phyloP scores from a whole-genome alignment of 2,329 filamentous ascomycete genomes.

The Raffaelea arxii region DNA sequence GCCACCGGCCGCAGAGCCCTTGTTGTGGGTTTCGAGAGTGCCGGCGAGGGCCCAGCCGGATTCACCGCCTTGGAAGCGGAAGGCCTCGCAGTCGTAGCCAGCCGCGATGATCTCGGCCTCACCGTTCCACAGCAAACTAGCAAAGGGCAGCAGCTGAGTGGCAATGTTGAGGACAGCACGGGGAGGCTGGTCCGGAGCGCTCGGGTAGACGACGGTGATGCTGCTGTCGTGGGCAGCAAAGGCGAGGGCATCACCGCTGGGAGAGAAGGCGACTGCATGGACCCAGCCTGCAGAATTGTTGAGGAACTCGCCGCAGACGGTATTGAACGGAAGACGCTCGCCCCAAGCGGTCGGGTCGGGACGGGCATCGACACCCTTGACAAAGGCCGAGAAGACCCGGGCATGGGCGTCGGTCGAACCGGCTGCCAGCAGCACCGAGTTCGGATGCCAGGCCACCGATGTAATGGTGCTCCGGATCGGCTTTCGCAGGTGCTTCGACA shows the following conservation, averaged over 20 bases:
- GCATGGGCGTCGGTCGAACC: constrained; percentile 97
- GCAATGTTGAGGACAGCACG: constrained; percentile 81
- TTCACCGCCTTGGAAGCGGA: constrained; percentile 72
- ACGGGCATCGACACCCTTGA: constrained; percentile 84
- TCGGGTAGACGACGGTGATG: constrained; percentile 92
- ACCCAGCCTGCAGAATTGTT: constrained; percentile 98
- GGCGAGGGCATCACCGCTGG: constrained; percentile 83
- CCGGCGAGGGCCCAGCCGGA: constrained; percentile 77
- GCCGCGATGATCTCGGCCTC: constrained; percentile 93
- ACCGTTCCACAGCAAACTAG: constrained; percentile 82
- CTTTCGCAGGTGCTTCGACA: constrained; percentile 98
- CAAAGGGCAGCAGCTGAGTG: constrained; percentile 85
- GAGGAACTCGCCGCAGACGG: constrained; percentile 89
- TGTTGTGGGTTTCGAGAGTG: constrained; percentile 66
- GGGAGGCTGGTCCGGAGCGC: constrained; percentile 81
- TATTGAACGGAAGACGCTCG: constrained; percentile 93
- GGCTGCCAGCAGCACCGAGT: constrained; percentile 87
- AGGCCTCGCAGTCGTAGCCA: constrained; percentile 83
- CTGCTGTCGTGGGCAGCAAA: constrained; percentile 95
- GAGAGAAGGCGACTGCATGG: constrained; percentile 86
- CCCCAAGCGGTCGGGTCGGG: constrained; percentile 88
- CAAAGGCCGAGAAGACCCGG: constrained; percentile 86
- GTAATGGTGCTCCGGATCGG: constrained; percentile 96
- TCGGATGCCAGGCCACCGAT: constrained; percentile 91
- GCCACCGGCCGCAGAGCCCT: constrained; percentile 48